Conservation (phyloP, 805 yeast species). For the Wickerhamomyces xylosicus region DNA sequence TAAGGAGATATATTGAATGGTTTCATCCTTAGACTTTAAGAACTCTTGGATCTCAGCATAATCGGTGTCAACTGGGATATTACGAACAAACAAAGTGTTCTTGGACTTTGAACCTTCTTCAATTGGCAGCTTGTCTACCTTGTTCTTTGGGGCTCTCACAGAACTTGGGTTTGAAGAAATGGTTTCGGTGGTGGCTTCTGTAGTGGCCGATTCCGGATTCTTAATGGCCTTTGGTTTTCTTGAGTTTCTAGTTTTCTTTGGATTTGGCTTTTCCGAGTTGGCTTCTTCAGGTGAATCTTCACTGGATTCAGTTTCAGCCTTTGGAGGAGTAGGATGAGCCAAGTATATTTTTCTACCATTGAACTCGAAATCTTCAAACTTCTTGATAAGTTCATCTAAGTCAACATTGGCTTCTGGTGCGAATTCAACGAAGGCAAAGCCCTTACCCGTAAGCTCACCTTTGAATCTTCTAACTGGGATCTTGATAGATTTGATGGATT, state of each 20-base stretch:
- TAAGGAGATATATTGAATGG: conserved; percentile 48
- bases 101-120: conserved; percentile 28
- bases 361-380: conserved; percentile 31
- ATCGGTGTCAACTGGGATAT: conserved; percentile 48
- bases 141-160: conserved; percentile 8
- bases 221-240: conserved; percentile 9
- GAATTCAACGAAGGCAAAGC: conserved; percentile 40
- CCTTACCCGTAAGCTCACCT: conserved; percentile 41
- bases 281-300: not conserved
- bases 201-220: not conserved
- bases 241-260: conserved; percentile 1
- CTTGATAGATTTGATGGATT: conserved; percentile 35
- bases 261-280: not conserved
- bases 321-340: conserved; percentile 39
- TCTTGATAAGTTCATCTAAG: conserved; percentile 30
- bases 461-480: conserved; percentile 36
- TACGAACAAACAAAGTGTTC: conserved; percentile 52
- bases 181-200: conserved; percentile 3
- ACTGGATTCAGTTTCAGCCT: conserved; percentile 1
- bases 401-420: conserved; percentile 23
- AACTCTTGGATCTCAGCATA: conserved; percentile 43
- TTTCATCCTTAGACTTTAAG: conserved; percentile 34
- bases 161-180: conserved; percentile 2
- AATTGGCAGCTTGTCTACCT: conserved; percentile 23
- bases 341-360: conserved; percentile 39